Percentiles rank a stretch among this genome's conserved stretches.
These are phyloP conservation scores for Stropharia rugosoannulata DNA, from an alignment of 768 basidiomycete genomes.

Conservation along the genomic window DNA sequence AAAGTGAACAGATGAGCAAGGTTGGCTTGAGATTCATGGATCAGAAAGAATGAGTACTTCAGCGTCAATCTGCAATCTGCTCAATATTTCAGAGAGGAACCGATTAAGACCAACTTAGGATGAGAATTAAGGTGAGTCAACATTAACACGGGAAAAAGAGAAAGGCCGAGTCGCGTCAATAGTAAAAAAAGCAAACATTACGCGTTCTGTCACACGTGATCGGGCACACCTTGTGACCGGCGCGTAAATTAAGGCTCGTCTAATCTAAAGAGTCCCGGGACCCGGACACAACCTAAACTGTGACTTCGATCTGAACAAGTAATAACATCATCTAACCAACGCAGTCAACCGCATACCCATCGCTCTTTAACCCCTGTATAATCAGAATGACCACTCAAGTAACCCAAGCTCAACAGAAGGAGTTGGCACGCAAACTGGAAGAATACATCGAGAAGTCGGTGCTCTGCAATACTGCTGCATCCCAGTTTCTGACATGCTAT, in stretches of 20 bases:
- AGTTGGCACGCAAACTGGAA: conserved; percentile 54
- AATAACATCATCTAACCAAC: background rate
- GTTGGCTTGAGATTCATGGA: too few species aligned
- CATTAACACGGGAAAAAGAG: too few species aligned
- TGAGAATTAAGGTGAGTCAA: too few species aligned
- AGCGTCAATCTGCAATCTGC: too few species aligned
- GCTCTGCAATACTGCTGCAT: background rate
- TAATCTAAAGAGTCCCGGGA: too few species aligned
- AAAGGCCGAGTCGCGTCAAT: too few species aligned
- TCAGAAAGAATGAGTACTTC: too few species aligned
- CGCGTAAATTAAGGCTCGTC: conserved; percentile 14
- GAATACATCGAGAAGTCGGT: conserved; percentile 78
- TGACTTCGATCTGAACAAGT: background rate
- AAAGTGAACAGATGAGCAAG: too few species aligned
- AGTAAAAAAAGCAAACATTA: background rate
- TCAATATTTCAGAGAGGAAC: too few species aligned
- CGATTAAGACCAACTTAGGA: too few species aligned
- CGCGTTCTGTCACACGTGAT: conserved; percentile 22
- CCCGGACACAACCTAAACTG: background rate
- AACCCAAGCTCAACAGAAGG: conserved; percentile 33
- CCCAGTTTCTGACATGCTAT: conserved; percentile 1
- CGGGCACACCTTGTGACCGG: conserved; percentile 19
- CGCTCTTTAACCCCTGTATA: background rate
- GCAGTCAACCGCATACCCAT: background rate
- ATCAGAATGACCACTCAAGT: conserved; percentile 26